phyloP scores from a whole-genome alignment of 73 alveolate genomes.

The Paramecium sexaurelia region DNA sequence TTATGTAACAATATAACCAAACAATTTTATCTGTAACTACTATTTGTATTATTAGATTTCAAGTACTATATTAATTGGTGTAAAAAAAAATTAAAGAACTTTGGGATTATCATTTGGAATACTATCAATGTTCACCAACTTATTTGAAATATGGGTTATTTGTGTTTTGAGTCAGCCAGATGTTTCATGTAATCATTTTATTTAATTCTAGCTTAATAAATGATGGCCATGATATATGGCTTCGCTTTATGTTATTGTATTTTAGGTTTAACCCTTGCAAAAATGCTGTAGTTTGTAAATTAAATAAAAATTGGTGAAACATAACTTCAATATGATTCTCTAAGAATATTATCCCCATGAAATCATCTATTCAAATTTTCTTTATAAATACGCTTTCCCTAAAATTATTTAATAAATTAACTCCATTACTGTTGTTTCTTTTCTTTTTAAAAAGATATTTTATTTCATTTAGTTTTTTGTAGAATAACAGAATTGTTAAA shows the following conservation, averaged over 20 bases:
- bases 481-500: too few relatives aligned
- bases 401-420: too few relatives aligned
- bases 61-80: neutral
- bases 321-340: neutral
- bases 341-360: neutral
- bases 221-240: neutral
- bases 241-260: neutral
- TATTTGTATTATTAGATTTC: neutral
- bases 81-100: neutral
- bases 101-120: neutral
- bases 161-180: neutral
- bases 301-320: neutral
- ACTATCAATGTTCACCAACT: neutral
- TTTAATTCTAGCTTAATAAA: neutral
- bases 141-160: neutral
- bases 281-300: neutral
- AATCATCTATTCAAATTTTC: neutral
- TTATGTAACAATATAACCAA: neutral
- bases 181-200: neutral
- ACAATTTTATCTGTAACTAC: neutral
- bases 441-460: too few relatives aligned
- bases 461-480: too few relatives aligned
- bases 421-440: too few relatives aligned
- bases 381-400: too few relatives aligned
- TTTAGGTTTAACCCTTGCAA: neutral